Evolutionary conservation across 2,329 filamentous ascomycete genomes (phyloP), one percentile per base, ranked within the genome.

Genomic region (Stagonosporopsis cucurbitacearum): DNA sequence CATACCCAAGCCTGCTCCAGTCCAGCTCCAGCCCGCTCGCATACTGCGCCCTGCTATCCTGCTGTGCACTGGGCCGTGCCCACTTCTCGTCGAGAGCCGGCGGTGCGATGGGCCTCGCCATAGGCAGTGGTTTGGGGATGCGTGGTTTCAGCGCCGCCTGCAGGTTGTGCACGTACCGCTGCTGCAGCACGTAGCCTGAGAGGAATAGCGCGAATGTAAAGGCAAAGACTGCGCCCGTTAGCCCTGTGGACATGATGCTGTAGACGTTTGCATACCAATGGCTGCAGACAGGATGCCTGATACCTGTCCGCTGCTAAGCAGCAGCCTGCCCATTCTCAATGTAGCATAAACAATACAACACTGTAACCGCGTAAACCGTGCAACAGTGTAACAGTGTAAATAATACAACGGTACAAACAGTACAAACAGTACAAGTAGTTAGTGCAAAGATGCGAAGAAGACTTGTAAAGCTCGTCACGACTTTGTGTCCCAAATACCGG

Each of bases 121-220:
- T 60, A 43, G 70, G 68, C 6, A 78, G 68, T 17, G 77, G 75
- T 50, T 75, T 73, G 0, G 79, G 79, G 48, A 69, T 80, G 74
- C 60, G 81, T 46, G 81, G 83, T 63, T 83, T 83, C 67, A 96
- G 88, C 17, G 90, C 90, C 52, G 82, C 80, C 67, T 94, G 90
- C 28, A 97, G 83, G 65, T 88, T 88, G 59, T 84, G 85, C 4
- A 96, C 85, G 0, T 92, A 95, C 66, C 91, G 86, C 75, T 97
- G 93, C 70, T 97, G 93, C 49, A 96, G 83, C 3, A 88, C 84
- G 74, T 96, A 96, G 68, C 93, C 93, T 47, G 90, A 92, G 28
- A 96, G 81, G 75, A 97, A 97, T 23, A 97, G 86, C 4, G 92
- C 85, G 33, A 88, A 75, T 3, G 92, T 96, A 76, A 91, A 96